Conservation (phyloP, 345 rosid genomes). For the Salix udensis region DNA sequence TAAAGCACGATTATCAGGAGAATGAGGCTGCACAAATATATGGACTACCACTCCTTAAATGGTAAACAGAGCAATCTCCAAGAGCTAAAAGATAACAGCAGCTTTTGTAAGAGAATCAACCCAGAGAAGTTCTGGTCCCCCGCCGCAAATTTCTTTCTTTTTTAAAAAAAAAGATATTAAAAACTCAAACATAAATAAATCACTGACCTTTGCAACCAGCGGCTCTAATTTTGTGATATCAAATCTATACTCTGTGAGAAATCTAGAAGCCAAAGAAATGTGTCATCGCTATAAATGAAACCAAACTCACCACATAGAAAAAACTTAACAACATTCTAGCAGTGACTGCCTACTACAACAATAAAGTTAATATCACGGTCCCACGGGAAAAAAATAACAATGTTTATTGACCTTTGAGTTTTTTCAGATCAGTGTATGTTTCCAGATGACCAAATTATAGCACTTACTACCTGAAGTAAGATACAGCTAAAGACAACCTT, state of each 20-base stretch:
- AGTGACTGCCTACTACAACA: not conserved
- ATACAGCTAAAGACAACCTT: not conserved
- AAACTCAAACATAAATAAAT: not conserved
- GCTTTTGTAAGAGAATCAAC: not conserved
- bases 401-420: not conserved
- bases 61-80: not conserved
- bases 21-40: constrained; percentile 74
- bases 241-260: constrained; percentile 76
- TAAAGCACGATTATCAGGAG: constrained; percentile 93
- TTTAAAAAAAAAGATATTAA: not conserved
- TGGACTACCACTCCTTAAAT: not conserved
- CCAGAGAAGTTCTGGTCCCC: not conserved
- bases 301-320: not conserved
- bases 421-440: not conserved
- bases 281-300: constrained; percentile 9
- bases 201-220: constrained; percentile 85
- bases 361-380: not conserved
- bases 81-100: not conserved
- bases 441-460: not conserved
- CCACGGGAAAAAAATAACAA: not conserved
- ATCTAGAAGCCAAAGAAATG: constrained; percentile 43
- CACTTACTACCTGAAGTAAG: not conserved
- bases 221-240: constrained; percentile 91
- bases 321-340: not conserved
- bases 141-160: not conserved